phyloP scores from a whole-genome alignment of 2,329 filamentous ascomycete species.

The Nectriaceae sp. region DNA sequence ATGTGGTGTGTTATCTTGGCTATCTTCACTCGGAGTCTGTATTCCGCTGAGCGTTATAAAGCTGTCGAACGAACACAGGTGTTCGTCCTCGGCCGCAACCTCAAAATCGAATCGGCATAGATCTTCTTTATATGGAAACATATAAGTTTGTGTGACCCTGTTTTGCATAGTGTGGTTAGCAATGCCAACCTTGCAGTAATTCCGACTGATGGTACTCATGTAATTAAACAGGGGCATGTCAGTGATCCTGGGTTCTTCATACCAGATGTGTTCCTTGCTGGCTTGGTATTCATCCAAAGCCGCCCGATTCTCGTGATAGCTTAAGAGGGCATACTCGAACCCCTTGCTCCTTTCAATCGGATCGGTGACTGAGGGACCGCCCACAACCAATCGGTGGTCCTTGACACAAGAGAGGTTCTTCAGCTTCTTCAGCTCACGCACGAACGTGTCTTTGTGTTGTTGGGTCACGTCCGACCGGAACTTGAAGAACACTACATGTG shows the following conservation, averaged over 20 bases:
- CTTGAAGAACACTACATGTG: constrained; percentile 7
- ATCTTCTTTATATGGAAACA: constrained; percentile 13
- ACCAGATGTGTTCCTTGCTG: constrained; percentile 9
- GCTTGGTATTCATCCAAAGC: constrained; percentile 12
- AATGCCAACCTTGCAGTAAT: no score
- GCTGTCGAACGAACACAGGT: constrained; percentile 3
- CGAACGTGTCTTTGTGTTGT: constrained; percentile 11
- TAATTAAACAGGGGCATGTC: constrained; percentile 10
- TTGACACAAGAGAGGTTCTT: constrained; percentile 11
- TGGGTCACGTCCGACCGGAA: constrained; percentile 12
- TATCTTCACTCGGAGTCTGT: background rate
- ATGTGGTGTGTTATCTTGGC: no score
- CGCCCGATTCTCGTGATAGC: constrained; percentile 11
- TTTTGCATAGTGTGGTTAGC: no score
- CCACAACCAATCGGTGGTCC: constrained; percentile 9
- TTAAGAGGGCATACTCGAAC: constrained; percentile 11
- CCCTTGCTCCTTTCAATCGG: constrained; percentile 13
- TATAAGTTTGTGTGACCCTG: constrained; percentile 14
- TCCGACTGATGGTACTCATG: no score
- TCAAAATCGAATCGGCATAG: constrained; percentile 12
- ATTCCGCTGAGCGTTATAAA: background rate
- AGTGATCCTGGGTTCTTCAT: constrained; percentile 6
- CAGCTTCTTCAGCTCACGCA: constrained; percentile 10
- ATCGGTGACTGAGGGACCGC: constrained; percentile 8
- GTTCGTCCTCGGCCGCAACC: constrained; percentile 8